Conservation (phyloP, 1,139 yeast species). For the Yamadazyma aaseri region DNA sequence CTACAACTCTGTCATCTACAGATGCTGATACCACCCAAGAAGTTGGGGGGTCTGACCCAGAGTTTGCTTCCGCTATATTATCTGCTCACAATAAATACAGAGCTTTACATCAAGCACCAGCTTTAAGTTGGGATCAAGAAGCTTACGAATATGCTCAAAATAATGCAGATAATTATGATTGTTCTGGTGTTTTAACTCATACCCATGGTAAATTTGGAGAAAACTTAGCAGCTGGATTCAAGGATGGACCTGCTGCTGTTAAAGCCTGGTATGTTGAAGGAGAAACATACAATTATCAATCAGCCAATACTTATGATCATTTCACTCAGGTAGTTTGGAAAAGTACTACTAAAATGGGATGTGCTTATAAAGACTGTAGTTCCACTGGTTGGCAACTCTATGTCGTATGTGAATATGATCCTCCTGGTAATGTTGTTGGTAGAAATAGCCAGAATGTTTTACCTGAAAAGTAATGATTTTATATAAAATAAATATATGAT, state of each 20-base stretch:
- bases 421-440: slow-evolving; percentile 54
- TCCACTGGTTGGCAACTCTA: slow-evolving; percentile 47
- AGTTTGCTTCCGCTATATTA: slow-evolving; percentile 18
- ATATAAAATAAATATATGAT: background rate
- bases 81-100: slow-evolving; percentile 66
- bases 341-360: slow-evolving; percentile 64
- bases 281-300: slow-evolving; percentile 49
- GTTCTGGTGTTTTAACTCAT: slow-evolving; percentile 68
- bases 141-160: slow-evolving; percentile 67
- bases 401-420: slow-evolving; percentile 52
- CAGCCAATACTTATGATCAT: slow-evolving; percentile 53
- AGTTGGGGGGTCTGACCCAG: slow-evolving; percentile 11
- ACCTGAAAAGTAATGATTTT: slow-evolving; percentile 8
- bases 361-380: slow-evolving; percentile 62
- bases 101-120: slow-evolving; percentile 59
- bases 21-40: slow-evolving; percentile 3
- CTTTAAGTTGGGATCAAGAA: slow-evolving; percentile 61
- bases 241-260: slow-evolving; percentile 54
- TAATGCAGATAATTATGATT: slow-evolving; percentile 68
- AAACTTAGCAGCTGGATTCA: slow-evolving; percentile 77
- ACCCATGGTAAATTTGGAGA: slow-evolving; percentile 84
- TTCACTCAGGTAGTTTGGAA: slow-evolving; percentile 90
- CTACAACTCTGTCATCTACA: slow-evolving; percentile 1
- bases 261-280: slow-evolving; percentile 86
- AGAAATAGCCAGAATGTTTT: slow-evolving; percentile 50